Evolutionary conservation across 495 filamentous ascomycete genomes (phyloP).

Genomic region (Xylaria telfairii): DNA sequence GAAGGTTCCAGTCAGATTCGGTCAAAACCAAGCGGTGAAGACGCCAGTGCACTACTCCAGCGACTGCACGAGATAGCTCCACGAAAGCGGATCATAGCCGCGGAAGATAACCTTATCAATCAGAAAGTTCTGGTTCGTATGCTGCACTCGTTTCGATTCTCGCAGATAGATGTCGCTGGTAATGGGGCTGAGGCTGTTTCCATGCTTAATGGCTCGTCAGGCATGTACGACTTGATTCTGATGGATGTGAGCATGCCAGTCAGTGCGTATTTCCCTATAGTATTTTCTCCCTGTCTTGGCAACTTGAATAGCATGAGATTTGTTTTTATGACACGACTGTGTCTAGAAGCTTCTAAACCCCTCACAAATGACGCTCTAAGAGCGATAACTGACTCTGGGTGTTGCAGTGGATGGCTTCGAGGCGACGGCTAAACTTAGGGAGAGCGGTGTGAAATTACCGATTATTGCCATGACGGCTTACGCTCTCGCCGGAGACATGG

Average conservation of each 20-base stretch:
- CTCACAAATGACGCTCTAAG: too few relatives aligned
- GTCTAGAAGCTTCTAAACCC: too few relatives aligned
- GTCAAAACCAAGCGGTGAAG: conserved; percentile 14
- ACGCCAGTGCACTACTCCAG: conserved; percentile 28
- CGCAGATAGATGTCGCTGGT: conserved; percentile 57
- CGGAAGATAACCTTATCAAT: conserved; percentile 69
- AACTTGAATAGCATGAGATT: too few relatives aligned
- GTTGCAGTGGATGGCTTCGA: conserved; percentile 53
- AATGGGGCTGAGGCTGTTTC: conserved; percentile 65
- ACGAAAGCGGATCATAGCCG: conserved; percentile 58
- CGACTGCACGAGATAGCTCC: conserved; percentile 32
- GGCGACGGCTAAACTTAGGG: conserved; percentile 47
- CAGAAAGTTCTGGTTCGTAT: conserved; percentile 68
- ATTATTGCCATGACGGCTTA: conserved; percentile 71
- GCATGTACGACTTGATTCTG: conserved; percentile 59
- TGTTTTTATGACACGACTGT: too few relatives aligned
- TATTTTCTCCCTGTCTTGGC: too few relatives aligned
- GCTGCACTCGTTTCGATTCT: conserved; percentile 60
- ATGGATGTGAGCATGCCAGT: conserved; percentile 63
- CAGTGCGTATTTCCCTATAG: too few relatives aligned
- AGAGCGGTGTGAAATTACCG: conserved; percentile 51
- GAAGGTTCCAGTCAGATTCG: not conserved
- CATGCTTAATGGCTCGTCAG: conserved; percentile 55
- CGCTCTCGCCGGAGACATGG: conserved; percentile 65
- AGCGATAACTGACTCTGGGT: too few relatives aligned